Conservation (phyloP, 2,329 filamentous ascomycete species). For the Aspergillus luchuensis region DNA sequence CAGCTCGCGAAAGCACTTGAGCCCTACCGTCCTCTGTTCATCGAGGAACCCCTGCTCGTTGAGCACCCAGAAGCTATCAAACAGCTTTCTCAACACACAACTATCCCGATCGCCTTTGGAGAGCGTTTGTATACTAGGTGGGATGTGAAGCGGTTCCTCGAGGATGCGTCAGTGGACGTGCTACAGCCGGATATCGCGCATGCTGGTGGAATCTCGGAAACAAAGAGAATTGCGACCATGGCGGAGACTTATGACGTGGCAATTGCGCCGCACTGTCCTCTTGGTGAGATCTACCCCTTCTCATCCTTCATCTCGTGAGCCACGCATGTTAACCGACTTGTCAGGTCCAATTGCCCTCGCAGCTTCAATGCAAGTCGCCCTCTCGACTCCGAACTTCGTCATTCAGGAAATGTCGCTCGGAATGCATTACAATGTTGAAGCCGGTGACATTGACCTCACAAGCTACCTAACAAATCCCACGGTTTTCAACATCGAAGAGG, state of each 20-base stretch:
- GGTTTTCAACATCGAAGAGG: constrained; percentile 67
- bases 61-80: constrained; percentile 70
- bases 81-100: constrained; percentile 58
- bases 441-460: constrained; percentile 63
- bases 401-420: constrained; percentile 80
- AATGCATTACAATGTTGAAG: constrained; percentile 73
- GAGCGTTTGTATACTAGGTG: constrained; percentile 72
- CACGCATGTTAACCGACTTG: neutral
- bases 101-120: constrained; percentile 69
- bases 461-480: constrained; percentile 67
- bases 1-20: constrained; percentile 69
- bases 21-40: constrained; percentile 69
- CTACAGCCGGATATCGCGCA: constrained; percentile 74
- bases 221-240: constrained; percentile 69
- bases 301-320: no score
- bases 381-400: constrained; percentile 63
- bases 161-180: constrained; percentile 68
- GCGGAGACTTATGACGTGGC: constrained; percentile 73
- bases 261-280: constrained; percentile 71
- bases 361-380: constrained; percentile 68
- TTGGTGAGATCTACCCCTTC: constrained; percentile 42
- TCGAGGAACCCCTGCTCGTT: constrained; percentile 72
- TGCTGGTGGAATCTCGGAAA: constrained; percentile 71
- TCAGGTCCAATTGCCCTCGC: constrained; percentile 68
- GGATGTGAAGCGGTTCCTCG: constrained; percentile 73